A percentile compares a stretch with the other conserved stretches of the same genome.
These are phyloP conservation scores for Cercospora beticola DNA, from an alignment of 2,329 filamentous ascomycete species.

Conservation along the genomic window DNA sequence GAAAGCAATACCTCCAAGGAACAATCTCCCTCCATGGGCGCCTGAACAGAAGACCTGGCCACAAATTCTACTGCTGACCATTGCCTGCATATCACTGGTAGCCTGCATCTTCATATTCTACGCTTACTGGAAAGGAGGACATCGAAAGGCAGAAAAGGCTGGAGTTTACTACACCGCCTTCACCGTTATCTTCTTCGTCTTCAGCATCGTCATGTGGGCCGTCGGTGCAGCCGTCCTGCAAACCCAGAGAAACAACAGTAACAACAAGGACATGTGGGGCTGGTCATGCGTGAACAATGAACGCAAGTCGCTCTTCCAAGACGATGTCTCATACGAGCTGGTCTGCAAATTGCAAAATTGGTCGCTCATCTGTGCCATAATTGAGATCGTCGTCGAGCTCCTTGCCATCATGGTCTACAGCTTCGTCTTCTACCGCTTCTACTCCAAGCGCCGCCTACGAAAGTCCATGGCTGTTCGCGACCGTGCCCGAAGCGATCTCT, in stretches of 20 bases:
- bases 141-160: slow-evolving; percentile 85
- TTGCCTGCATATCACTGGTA: slow-evolving; percentile 76
- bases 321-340: slow-evolving; percentile 83
- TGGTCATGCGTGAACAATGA: slow-evolving; percentile 95
- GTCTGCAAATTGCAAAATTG: slow-evolving; percentile 94
- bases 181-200: slow-evolving; percentile 87
- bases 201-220: slow-evolving; percentile 90
- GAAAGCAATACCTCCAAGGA: slow-evolving; percentile 69
- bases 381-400: slow-evolving; percentile 89
- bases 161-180: slow-evolving; percentile 95
- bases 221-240: slow-evolving; percentile 83
- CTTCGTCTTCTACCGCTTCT: slow-evolving; percentile 95
- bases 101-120: slow-evolving; percentile 78
- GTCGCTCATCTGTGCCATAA: slow-evolving; percentile 93
- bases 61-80: slow-evolving; percentile 76
- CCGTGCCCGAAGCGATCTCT: slow-evolving; percentile 89
- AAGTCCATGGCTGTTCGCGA: slow-evolving; percentile 97
- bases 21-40: slow-evolving; percentile 83
- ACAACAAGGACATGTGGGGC: slow-evolving; percentile 91
- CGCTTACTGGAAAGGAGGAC: slow-evolving; percentile 85
- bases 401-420: slow-evolving; percentile 91
- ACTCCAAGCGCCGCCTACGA: slow-evolving; percentile 89
- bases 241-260: slow-evolving; percentile 67
- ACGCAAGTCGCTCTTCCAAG: slow-evolving; percentile 67
- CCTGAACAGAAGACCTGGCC: slow-evolving; percentile 79